Conservation (phyloP, 2,329 filamentous ascomycete genomes). For the Pleomassaria siparia region DNA sequence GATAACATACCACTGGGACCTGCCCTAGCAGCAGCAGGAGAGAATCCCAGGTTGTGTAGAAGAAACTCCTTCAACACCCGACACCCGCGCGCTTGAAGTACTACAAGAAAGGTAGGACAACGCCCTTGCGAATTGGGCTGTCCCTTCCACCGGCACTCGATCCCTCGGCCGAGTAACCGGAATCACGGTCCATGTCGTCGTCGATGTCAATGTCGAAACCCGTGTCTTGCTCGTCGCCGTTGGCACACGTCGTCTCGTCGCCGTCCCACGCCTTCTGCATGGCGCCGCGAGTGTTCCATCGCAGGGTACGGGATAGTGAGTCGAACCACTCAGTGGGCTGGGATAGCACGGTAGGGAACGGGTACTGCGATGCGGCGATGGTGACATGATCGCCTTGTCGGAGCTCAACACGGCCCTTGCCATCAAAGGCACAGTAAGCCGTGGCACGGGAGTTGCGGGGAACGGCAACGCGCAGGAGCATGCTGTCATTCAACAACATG, state of each 20-base stretch:
- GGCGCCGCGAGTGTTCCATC: conserved; percentile 93
- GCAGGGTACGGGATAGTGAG: conserved; percentile 84
- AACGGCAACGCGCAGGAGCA: conserved; percentile 86
- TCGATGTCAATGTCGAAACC: conserved; percentile 95
- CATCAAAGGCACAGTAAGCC: conserved; percentile 96
- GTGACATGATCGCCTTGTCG: conserved; percentile 93
- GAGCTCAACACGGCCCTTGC: conserved; percentile 92
- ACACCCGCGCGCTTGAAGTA: neutral
- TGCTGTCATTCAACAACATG: conserved; percentile 95
- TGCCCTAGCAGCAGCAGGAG: conserved; percentile 27
- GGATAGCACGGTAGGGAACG: conserved; percentile 93
- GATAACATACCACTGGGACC: conserved; percentile 30
- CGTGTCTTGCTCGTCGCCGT: conserved; percentile 53
- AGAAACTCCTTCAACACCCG: conserved; percentile 1
- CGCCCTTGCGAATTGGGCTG: conserved; percentile 40
- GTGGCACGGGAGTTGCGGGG: conserved; percentile 84
- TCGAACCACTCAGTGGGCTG: conserved; percentile 95
- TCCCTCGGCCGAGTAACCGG: conserved; percentile 43
- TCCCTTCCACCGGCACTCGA: conserved; percentile 36
- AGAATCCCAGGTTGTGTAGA: conserved; percentile 12
- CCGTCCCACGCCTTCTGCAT: conserved; percentile 81
- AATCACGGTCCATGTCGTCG: conserved; percentile 49
- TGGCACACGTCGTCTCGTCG: conserved; percentile 50
- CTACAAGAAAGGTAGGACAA: conserved; percentile 36
- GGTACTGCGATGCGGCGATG: conserved; percentile 92